A percentile compares a stretch with the other conserved stretches of the same genome.
These are phyloP conservation scores for Ogataea pini DNA, from an alignment of 805 yeast species.

Conservation along the genomic window DNA sequence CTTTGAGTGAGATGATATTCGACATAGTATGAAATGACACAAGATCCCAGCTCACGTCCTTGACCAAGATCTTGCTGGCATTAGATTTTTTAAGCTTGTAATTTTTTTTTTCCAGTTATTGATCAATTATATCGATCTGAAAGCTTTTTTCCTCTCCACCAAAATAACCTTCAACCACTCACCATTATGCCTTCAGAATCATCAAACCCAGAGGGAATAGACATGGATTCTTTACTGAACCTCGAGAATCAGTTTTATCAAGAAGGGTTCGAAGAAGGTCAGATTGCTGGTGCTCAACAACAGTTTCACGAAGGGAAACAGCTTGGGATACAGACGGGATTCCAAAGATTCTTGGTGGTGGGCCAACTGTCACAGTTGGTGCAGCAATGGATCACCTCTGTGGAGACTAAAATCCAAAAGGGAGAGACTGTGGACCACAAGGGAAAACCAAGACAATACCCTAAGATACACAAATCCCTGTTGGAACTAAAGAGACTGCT, in stretches of 20 bases:
- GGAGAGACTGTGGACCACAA: constrained; percentile 11
- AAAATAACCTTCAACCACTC: too few species aligned
- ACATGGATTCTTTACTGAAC: constrained; percentile 57
- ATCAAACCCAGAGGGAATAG: constrained; percentile 38
- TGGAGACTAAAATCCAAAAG: constrained; percentile 9
- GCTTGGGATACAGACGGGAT: constrained; percentile 78
- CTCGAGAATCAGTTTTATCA: constrained; percentile 64
- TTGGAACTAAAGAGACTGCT: constrained; percentile 22
- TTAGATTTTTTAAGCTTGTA: neutral
- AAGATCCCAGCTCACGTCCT: neutral
- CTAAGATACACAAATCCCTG: constrained; percentile 19
- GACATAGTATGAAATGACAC: neutral
- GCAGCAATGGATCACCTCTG: constrained; percentile 38
- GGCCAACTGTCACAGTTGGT: constrained; percentile 65
- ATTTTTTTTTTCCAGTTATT: too few species aligned
- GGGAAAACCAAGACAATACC: constrained; percentile 20
- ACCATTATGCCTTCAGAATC: constrained; percentile 25
- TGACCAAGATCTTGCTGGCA: neutral
- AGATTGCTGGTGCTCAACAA: constrained; percentile 54
- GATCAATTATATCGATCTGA: too few species aligned
- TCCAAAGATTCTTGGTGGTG: constrained; percentile 64
- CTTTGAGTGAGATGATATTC: neutral
- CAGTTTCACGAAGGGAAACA: constrained; percentile 79
- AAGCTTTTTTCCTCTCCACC: too few species aligned
- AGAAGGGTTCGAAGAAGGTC: constrained; percentile 75